Percentiles rank a stretch among this genome's conserved stretches.
Evolutionary conservation across 176 grass and related monocot genomes (phyloP).

Genomic region (Bolboschoenus planiculmis): DNA sequence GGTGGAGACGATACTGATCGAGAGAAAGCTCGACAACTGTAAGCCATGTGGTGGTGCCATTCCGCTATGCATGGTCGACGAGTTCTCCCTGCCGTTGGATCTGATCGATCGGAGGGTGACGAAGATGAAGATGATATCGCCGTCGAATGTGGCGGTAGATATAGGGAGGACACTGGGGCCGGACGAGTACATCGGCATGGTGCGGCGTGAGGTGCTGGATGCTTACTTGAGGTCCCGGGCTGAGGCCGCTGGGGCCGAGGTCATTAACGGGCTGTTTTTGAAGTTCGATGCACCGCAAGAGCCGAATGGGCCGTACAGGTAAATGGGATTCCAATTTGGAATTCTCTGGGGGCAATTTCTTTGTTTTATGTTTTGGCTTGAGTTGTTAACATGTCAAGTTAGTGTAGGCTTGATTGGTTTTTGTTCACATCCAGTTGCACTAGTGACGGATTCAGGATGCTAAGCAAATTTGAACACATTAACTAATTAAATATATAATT

Average conservation of each 20-base stretch:
- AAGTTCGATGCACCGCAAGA: constrained; percentile 58
- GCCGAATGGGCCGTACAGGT: constrained; percentile 48
- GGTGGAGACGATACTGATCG: constrained; percentile 88
- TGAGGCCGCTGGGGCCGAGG: constrained; percentile 49
- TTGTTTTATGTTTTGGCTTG: neutral
- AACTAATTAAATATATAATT: too few relatives aligned
- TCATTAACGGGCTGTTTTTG: constrained; percentile 93
- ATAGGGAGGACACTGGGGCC: constrained; percentile 78
- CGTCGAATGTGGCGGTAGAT: constrained; percentile 94
- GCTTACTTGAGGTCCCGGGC: constrained; percentile 67
- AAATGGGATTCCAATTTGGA: neutral
- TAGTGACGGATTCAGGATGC: too few relatives aligned
- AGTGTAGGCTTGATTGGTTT: too few relatives aligned
- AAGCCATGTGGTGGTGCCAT: constrained; percentile 97
- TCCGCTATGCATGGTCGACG: constrained; percentile 94
- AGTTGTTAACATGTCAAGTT: neutral
- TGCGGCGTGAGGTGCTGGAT: constrained; percentile 91
- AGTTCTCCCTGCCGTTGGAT: constrained; percentile 89
- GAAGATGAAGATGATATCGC: constrained; percentile 99
- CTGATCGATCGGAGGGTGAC: constrained; percentile 76
- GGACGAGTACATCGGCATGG: constrained; percentile 95
- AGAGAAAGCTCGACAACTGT: constrained; percentile 97
- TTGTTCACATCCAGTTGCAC: too few relatives aligned
- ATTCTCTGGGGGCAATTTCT: too few relatives aligned
- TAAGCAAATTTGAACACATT: too few relatives aligned